A percentile compares a stretch with the other conserved stretches of the same genome.
phyloP scores from a whole-genome alignment of 2,329 filamentous ascomycete genomes.

The Pseudocercospora fuligena region DNA sequence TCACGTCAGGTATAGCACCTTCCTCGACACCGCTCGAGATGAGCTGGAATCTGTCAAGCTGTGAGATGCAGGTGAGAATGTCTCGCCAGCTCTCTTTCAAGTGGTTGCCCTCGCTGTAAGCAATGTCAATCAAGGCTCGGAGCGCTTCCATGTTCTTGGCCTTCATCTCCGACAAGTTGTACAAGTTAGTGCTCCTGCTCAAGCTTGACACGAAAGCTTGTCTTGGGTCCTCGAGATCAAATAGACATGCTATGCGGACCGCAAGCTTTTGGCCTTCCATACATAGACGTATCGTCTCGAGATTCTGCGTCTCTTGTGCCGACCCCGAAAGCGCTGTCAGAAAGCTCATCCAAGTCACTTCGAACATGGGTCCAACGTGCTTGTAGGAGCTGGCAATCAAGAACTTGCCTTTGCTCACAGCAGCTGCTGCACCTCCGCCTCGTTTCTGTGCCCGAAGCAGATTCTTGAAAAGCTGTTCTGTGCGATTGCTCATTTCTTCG shows the following conservation, averaged over 20 bases:
- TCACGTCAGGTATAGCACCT: slow-evolving; percentile 87
- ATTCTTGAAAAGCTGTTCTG: slow-evolving; percentile 88
- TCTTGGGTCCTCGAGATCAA: slow-evolving; percentile 88
- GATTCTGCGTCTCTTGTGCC: slow-evolving; percentile 89
- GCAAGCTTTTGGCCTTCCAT: slow-evolving; percentile 95
- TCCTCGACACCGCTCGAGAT: slow-evolving; percentile 95
- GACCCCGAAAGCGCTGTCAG: slow-evolving; percentile 92
- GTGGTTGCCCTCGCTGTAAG: slow-evolving; percentile 88
- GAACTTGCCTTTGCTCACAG: slow-evolving; percentile 68
- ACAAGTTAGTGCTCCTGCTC: slow-evolving; percentile 91
- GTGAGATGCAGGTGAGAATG: slow-evolving; percentile 90
- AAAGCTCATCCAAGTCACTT: slow-evolving; percentile 99
- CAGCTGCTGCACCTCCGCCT: slow-evolving; percentile 58
- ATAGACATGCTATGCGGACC: slow-evolving; percentile 89
- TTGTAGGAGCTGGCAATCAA: slow-evolving; percentile 92
- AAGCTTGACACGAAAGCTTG: slow-evolving; percentile 94
- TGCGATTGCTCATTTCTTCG: slow-evolving; percentile 85
- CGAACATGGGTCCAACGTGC: slow-evolving; percentile 97
- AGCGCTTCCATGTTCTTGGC: slow-evolving; percentile 96
- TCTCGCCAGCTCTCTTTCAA: slow-evolving; percentile 93
- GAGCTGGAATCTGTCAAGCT: slow-evolving; percentile 91
- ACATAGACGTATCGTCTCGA: slow-evolving; percentile 89
- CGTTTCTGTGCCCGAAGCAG: slow-evolving; percentile 86
- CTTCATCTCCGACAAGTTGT: slow-evolving; percentile 93
- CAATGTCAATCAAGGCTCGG: slow-evolving; percentile 88